Conservation (phyloP, 306 rosid species). For the Glycyrrhiza uralensis region DNA sequence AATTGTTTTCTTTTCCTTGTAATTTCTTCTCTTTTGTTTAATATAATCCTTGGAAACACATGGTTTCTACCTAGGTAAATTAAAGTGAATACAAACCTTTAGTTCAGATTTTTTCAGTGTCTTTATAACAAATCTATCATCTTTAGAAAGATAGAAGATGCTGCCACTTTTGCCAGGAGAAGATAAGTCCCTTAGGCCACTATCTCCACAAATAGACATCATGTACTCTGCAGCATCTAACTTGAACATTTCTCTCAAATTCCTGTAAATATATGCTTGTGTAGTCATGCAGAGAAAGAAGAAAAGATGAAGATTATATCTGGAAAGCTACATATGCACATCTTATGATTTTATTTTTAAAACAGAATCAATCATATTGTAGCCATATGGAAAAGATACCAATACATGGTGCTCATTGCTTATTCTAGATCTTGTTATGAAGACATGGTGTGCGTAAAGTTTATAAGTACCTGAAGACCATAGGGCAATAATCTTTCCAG, state of each 20-base stretch:
- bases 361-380: neutral
- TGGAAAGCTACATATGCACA: neutral
- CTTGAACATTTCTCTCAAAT: constrained; percentile 92
- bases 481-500: constrained; percentile 96
- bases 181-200: constrained; percentile 75
- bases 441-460: neutral
- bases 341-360: no score
- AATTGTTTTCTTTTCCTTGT: no score
- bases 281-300: neutral
- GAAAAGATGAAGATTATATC: neutral
- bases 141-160: constrained; percentile 85
- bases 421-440: neutral
- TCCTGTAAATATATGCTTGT: constrained; percentile 49
- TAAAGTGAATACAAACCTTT: constrained; percentile 56
- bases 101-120: constrained; percentile 70
- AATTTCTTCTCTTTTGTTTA: no score
- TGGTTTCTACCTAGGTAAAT: no score
- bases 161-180: constrained; percentile 97
- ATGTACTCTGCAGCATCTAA: constrained; percentile 94
- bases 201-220: constrained; percentile 93
- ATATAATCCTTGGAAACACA: no score
- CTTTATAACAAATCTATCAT: constrained; percentile 86
- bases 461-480: constrained; percentile 83
- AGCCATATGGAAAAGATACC: neutral
- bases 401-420: neutral